Evolutionary conservation across 257 asterid genomes (phyloP), one percentile per base, ranked within the genome.

Genomic region (Datura wrightii): DNA sequence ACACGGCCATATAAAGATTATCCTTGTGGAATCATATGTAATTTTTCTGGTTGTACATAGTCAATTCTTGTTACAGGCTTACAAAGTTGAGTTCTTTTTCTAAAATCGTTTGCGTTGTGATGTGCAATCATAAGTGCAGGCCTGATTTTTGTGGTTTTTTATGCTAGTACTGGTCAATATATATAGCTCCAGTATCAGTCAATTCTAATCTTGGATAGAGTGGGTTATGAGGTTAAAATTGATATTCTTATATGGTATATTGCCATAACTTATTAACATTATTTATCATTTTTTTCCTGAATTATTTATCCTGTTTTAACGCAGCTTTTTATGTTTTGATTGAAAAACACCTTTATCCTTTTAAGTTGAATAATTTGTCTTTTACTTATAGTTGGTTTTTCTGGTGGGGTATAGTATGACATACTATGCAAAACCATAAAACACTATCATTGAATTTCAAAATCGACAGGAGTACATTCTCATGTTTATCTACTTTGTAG

Each of bases 401-500:
- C 14, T 9, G 34, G 24, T 41, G 16, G 42, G 62, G 9, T 31
- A 50, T 74, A 48, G 19, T 52, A 11, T 48, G 62, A 53, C 62
- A 31, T 52, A 52, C 82, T 8, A 76, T 31, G 46, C 62, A 0
- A 16, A 14, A 31, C 82, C 19, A 31, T 48, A 48, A 13, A 10
- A n/a, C 82, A 76, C 62, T 76, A 76, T 36, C 7, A 53, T 76
- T 52, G 63, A 37, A 14, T 50, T 50, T 76, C 42, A 50, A 52
- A 76, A 42, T 14, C n/a, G 5, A 76, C 7, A 65, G 5, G 72
- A 14, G 14, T 90, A 56, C 74, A 39, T 31, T 50, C 82, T 76
- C 82, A 76, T 76, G 59, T 76, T 50, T 31, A 76, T 76, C 46
- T 66, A 36, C 62, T 87, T 66, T 87, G 91, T 94, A 96, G 99